These are phyloP conservation scores for Fusarium dimerum DNA, from an alignment of 2,329 filamentous ascomycete genomes.

Conservation along the genomic window DNA sequence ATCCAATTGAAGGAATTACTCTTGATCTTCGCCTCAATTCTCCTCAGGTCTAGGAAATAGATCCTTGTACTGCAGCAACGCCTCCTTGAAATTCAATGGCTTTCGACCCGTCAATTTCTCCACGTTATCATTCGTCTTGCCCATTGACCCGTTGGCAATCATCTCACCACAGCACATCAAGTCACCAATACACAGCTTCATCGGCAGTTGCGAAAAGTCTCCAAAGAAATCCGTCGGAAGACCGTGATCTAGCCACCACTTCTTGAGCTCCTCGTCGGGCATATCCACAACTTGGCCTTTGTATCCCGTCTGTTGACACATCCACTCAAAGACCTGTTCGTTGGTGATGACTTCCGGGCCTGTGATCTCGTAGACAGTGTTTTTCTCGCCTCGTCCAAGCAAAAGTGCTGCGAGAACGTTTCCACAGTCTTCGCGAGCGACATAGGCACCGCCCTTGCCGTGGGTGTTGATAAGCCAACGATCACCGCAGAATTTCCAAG, in stretches of 20 bases:
- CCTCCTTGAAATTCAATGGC: constrained; percentile 18
- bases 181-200: constrained; percentile 28
- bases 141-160: constrained; percentile 21
- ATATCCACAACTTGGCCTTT: constrained; percentile 21
- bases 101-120: constrained; percentile 25
- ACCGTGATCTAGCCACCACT: constrained; percentile 23
- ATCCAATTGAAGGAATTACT: too few species aligned
- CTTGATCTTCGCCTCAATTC: too few species aligned
- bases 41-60: constrained; percentile 15
- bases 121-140: constrained; percentile 20
- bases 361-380: constrained; percentile 24
- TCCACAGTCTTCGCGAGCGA: constrained; percentile 24
- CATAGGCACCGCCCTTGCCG: constrained; percentile 22
- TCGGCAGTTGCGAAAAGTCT: constrained; percentile 25
- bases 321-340: constrained; percentile 24
- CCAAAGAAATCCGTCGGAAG: constrained; percentile 23
- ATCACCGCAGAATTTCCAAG: constrained; percentile 26
- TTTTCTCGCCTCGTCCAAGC: constrained; percentile 20
- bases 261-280: constrained; percentile 24
- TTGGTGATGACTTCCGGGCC: constrained; percentile 22
- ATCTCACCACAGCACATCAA: constrained; percentile 27
- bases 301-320: constrained; percentile 21
- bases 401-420: constrained; percentile 21
- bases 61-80: constrained; percentile 23
- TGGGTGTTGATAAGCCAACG: constrained; percentile 24